Percentiles rank a stretch among this genome's conserved stretches.
Evolutionary conservation across 2,329 filamentous ascomycete genomes (phyloP).

Genomic region (Metarhizium guizhouense): DNA sequence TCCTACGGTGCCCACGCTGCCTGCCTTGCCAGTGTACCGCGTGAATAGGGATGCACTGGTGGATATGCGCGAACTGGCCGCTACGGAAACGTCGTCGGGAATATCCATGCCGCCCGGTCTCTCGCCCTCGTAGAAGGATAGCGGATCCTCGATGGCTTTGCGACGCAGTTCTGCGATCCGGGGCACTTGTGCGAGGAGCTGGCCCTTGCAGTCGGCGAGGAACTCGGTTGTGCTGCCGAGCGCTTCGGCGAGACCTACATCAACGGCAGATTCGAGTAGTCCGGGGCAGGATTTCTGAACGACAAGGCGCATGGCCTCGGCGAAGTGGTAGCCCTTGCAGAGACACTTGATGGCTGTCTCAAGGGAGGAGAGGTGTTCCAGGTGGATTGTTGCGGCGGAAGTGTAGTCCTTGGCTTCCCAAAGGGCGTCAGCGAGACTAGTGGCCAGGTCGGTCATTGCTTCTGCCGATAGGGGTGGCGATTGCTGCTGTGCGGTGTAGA

Average conservation of each 20-base stretch:
- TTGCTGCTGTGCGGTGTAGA: slow-evolving; percentile 66
- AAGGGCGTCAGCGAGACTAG: slow-evolving; percentile 66
- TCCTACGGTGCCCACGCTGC: slow-evolving; percentile 56
- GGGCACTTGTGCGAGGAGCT: slow-evolving; percentile 77
- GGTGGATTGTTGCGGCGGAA: slow-evolving; percentile 68
- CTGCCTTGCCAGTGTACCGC: slow-evolving; percentile 68
- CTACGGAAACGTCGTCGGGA: slow-evolving; percentile 87
- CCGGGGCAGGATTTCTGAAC: slow-evolving; percentile 49
- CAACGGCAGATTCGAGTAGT: slow-evolving; percentile 61
- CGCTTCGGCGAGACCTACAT: slow-evolving; percentile 70
- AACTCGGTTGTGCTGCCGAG: slow-evolving; percentile 80
- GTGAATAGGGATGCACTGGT: slow-evolving; percentile 89
- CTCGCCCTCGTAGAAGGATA: slow-evolving; percentile 83
- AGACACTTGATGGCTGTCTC: slow-evolving; percentile 63
- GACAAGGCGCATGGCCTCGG: slow-evolving; percentile 76
- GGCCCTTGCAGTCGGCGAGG: slow-evolving; percentile 82
- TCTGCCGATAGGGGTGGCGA: slow-evolving; percentile 48
- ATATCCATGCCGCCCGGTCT: slow-evolving; percentile 56
- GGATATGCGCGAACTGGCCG: slow-evolving; percentile 68
- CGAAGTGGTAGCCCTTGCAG: slow-evolving; percentile 81
- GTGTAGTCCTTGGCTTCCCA: slow-evolving; percentile 78
- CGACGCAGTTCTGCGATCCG: slow-evolving; percentile 73
- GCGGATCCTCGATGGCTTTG: slow-evolving; percentile 75
- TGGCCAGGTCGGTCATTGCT: slow-evolving; percentile 60
- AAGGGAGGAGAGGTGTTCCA: slow-evolving; percentile 71